phyloP scores from a whole-genome alignment of 1,284 basidiomycete genomes.

The Leccinum pachyderme region DNA sequence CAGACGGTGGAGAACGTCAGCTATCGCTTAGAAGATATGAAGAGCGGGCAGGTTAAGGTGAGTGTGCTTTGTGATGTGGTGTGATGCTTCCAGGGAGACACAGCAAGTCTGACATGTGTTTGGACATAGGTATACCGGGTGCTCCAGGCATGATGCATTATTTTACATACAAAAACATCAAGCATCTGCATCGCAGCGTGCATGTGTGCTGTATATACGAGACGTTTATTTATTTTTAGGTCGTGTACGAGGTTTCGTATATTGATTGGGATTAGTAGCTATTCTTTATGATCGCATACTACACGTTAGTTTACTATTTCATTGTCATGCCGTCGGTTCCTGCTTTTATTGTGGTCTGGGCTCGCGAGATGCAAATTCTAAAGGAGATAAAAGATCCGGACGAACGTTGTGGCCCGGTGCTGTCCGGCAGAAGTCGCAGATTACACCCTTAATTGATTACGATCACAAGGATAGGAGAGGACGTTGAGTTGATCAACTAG shows the following conservation, averaged over 20 bases:
- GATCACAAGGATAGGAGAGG: too few relatives aligned
- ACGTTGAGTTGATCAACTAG: too few relatives aligned
- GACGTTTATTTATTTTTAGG: background rate
- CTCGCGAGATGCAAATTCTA: too few relatives aligned
- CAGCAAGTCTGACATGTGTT: background rate
- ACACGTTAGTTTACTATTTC: background rate
- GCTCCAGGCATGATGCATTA: conserved; percentile 31
- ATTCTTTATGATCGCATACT: background rate
- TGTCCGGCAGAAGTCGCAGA: too few relatives aligned
- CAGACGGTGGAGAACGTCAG: conserved; percentile 78
- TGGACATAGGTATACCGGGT: conserved; percentile 49
- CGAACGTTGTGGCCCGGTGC: too few relatives aligned
- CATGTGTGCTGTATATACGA: background rate
- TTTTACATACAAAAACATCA: too few relatives aligned
- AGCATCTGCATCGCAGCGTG: too few relatives aligned
- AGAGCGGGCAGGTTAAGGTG: conserved; percentile 79
- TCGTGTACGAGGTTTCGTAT: background rate
- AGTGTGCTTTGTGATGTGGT: background rate
- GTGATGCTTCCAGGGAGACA: background rate
- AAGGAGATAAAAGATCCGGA: too few relatives aligned
- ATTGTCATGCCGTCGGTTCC: background rate
- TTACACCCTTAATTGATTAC: too few relatives aligned
- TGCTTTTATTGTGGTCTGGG: background rate
- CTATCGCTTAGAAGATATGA: conserved; percentile 87
- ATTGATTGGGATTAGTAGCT: background rate